Base-by-base conservation (phyloP, 768 basidiomycete genomes). In the Amanita pallidorosea region DNA sequence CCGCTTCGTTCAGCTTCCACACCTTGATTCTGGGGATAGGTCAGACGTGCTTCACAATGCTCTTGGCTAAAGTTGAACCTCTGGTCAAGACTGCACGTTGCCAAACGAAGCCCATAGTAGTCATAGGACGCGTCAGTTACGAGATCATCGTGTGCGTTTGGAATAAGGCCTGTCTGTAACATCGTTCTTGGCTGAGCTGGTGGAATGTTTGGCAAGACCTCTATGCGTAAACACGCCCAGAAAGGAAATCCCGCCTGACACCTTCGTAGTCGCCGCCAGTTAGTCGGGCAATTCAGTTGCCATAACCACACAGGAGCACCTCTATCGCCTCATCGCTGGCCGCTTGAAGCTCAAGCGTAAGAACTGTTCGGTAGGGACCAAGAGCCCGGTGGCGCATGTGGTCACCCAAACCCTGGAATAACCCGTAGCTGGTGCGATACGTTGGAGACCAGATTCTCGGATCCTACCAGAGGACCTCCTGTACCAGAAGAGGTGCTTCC, bases 41-140 rank as follows among this genome's bases (percentile, higher is more conserved):
- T 57, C 47, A 54, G 37, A 53, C 49, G 49, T 42, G 31, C 45
- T 12, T 34, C n/a, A 12, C 7, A 42, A 38, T 42, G 17, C 15
- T 37, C 52, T 18, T 45, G 45, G 54, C 37, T 29, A 34, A 49
- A 33, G 33, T 33, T 67, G 44, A 56, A 87, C 88, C 84, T 73
- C 64, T 92, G 88, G 62, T 92, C 90, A 13, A 91, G 70, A 55
- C 86, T 78, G 58, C 85, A 88, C 0, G 89, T 88, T 7, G 88
- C 88, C 33, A 92, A 72, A 48, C 77, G 74, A 15, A 83, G 74
- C 3, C 93, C 93, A 62, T 95, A 96, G 64, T 86, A 94, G 61
- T 95, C 90, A 61, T 93, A 96, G 11, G 83, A 76, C 50, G 88
- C 78, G 68, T 94, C 92, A 0, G 89, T 90, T 27, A 91, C 73